A percentile compares a stretch with the other conserved stretches of the same genome.
These are phyloP conservation scores for Eucalyptus marginata DNA, from an alignment of 345 rosid genomes.

Conservation along the genomic window DNA sequence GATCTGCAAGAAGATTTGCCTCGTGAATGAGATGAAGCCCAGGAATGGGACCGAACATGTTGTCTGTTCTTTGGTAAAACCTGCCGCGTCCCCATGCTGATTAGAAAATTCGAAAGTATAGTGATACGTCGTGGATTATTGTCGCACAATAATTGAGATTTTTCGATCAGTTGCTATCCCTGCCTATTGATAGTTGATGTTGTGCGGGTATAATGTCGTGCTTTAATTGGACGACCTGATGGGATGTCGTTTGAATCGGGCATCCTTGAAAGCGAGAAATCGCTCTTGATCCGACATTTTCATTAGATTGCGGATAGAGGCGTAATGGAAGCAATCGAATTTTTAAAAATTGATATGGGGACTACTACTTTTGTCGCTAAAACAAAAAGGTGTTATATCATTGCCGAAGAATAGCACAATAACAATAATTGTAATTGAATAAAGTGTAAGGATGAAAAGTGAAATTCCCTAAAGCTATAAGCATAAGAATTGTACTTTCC, in stretches of 20 bases:
- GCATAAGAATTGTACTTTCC: neutral
- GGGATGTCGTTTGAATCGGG: neutral
- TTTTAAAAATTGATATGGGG: neutral
- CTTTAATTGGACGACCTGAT: too few relatives aligned
- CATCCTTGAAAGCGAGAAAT: neutral
- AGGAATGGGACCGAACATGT: neutral
- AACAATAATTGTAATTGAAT: neutral
- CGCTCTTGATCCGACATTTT: neutral
- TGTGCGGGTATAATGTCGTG: fast-evolving
- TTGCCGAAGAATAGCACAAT: fast-evolving
- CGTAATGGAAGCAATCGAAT: fast-evolving
- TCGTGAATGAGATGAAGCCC: neutral
- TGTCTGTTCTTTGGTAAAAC: neutral
- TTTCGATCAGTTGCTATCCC: neutral
- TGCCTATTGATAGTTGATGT: neutral
- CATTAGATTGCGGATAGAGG: neutral
- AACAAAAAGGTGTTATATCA: neutral
- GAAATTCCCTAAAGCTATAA: neutral
- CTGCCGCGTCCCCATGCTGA: neutral
- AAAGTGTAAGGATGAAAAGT: neutral
- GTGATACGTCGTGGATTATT: neutral
- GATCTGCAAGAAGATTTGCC: neutral
- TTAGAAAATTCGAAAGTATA: neutral
- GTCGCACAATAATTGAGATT: neutral
- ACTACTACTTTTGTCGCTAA: neutral